A percentile compares a stretch with the other conserved stretches of the same genome.
Conservation (phyloP, 768 basidiomycete genomes). For the Trametes villosa region DNA sequence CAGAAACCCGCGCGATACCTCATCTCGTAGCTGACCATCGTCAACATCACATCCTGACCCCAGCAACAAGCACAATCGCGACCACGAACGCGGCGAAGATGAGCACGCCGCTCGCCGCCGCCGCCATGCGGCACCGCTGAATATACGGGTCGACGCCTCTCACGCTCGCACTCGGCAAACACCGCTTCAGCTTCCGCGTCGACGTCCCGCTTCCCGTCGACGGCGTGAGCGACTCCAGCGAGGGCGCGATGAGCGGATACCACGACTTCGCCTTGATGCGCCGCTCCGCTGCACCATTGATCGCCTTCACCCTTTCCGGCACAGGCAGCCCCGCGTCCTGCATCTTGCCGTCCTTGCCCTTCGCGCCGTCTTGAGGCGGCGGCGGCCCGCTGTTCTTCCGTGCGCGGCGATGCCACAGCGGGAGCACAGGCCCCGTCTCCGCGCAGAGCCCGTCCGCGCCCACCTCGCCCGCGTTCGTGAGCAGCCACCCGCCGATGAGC, state of each 20-base stretch:
- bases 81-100: conserved; percentile 54
- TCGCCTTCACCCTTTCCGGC: conserved; percentile 41
- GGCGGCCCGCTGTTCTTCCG: neutral
- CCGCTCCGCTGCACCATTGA: conserved; percentile 39
- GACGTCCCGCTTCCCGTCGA: conserved; percentile 18
- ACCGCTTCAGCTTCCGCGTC: conserved; percentile 25
- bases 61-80: conserved; percentile 38
- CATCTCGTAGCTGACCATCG: neutral
- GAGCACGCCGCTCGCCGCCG: conserved; percentile 59
- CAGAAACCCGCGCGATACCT: neutral
- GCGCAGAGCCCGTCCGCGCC: conserved; percentile 43
- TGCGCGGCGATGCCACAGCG: conserved; percentile 46
- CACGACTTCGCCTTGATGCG: conserved; percentile 40
- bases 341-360: conserved; percentile 42
- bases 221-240: conserved; percentile 39
- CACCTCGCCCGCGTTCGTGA: conserved; percentile 45
- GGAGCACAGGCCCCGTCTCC: conserved; percentile 25
- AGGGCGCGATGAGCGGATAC: conserved; percentile 62
- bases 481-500: conserved; percentile 78
- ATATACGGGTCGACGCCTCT: conserved; percentile 42
- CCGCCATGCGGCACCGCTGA: conserved; percentile 59
- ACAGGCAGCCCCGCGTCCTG: conserved; percentile 21
- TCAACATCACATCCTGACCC: conserved; percentile 7
- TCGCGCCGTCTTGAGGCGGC: neutral
- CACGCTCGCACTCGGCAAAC: conserved; percentile 12